Percentiles rank a stretch among this genome's conserved stretches.
These are phyloP conservation scores for Colletotrichum paranaense DNA, from an alignment of 2,329 filamentous ascomycete genomes.

Conservation along the genomic window DNA sequence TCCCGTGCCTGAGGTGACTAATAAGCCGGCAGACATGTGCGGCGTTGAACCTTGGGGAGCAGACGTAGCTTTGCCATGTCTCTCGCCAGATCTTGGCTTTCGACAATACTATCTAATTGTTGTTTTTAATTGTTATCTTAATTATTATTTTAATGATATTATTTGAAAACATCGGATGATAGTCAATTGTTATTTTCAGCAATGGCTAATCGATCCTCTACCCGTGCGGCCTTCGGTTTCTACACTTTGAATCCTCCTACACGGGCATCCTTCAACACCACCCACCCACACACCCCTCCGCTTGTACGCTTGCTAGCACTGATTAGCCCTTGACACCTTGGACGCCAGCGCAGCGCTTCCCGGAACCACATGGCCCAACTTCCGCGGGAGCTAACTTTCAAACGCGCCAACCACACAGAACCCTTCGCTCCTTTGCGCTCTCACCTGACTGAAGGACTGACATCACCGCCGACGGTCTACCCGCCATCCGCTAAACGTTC, in stretches of 20 bases:
- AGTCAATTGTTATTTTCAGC: slow-evolving; percentile 15
- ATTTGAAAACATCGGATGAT: slow-evolving; percentile 17
- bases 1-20: slow-evolving; percentile 11
- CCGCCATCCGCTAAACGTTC: background rate
- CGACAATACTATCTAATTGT: background rate
- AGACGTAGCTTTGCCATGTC: background rate
- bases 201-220: slow-evolving; percentile 11
- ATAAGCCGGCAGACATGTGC: background rate
- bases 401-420: slow-evolving; percentile 16
- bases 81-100: background rate
- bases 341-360: background rate
- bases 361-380: slow-evolving; percentile 30
- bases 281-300: background rate
- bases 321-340: background rate
- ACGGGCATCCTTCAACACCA: slow-evolving; percentile 7
- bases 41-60: background rate
- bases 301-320: background rate
- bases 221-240: slow-evolving; percentile 10
- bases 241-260: background rate
- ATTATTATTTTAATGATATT: background rate
- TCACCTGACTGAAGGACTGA: slow-evolving; percentile 33
- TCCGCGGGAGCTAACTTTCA: slow-evolving; percentile 10
- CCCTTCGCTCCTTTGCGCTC: background rate
- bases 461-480: slow-evolving; percentile 25
- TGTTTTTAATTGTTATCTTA: background rate